Conservation (phyloP, 371 early-diverging fungal genomes). For the Lichtheimia ornata region DNA sequence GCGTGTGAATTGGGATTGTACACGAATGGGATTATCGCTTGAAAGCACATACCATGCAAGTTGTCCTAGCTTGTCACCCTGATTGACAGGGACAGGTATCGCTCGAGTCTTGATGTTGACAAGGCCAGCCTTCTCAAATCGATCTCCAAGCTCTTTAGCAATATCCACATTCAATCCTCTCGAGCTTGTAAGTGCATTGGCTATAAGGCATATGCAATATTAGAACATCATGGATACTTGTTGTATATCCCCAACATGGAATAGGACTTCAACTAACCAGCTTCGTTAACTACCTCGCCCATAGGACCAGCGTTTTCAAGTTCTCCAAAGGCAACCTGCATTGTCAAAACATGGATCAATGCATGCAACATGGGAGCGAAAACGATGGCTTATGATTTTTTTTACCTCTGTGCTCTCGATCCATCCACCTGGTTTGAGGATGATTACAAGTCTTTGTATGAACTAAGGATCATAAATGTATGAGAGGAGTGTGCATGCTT, state of each 20-base stretch:
- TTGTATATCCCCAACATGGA: background rate
- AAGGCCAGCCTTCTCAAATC: background rate
- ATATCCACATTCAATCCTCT: background rate
- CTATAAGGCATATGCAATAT: background rate
- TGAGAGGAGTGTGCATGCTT: background rate
- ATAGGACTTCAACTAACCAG: background rate
- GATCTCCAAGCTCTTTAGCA: background rate
- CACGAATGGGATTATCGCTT: background rate
- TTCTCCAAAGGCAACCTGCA: background rate
- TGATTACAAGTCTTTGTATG: constrained; percentile 6
- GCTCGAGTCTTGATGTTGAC: background rate
- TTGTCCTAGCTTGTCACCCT: constrained; percentile 8
- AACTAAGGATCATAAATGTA: background rate
- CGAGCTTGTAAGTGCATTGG: background rate
- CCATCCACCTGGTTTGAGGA: constrained; percentile 47
- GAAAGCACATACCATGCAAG: constrained; percentile 3
- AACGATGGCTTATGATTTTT: constrained; percentile 3
- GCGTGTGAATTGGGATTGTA: background rate
- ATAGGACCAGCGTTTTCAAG: constrained; percentile 9
- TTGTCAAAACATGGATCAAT: background rate
- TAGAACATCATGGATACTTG: background rate
- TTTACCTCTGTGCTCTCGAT: constrained; percentile 39
- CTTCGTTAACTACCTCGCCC: background rate
- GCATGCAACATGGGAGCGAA: background rate
- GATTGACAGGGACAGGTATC: constrained; percentile 19